phyloP scores from a whole-genome alignment of 768 basidiomycete species.

The Lactarius quietus region DNA sequence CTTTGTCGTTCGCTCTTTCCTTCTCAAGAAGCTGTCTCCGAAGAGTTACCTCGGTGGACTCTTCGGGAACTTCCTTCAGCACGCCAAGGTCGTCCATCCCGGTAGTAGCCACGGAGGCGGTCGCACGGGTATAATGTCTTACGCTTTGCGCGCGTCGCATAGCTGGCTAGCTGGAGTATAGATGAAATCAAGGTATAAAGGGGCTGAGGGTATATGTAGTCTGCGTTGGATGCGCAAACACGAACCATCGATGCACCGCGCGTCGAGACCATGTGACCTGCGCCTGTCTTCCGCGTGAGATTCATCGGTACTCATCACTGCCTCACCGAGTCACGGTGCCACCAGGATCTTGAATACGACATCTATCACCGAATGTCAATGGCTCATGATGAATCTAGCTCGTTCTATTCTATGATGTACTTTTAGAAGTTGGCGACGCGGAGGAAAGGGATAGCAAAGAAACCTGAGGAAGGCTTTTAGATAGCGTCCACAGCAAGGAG shows the following conservation, averaged over 20 bases:
- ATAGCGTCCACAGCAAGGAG: neutral
- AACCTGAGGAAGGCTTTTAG: neutral
- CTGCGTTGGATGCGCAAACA: neutral
- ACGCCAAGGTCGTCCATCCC: constrained; percentile 23
- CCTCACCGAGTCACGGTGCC: neutral
- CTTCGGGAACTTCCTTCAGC: constrained; percentile 22
- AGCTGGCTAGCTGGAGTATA: neutral
- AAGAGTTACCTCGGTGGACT: constrained; percentile 20
- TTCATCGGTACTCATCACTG: neutral
- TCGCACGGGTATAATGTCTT: constrained; percentile 21
- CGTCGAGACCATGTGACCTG: constrained; percentile 13
- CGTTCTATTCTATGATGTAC: too few species aligned
- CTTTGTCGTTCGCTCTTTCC: constrained; percentile 26
- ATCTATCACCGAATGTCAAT: neutral
- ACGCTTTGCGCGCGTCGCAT: constrained; percentile 26
- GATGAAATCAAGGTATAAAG: neutral
- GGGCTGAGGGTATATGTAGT: constrained; percentile 12
- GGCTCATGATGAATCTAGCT: too few species aligned
- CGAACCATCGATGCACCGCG: neutral
- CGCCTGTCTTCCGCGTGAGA: neutral
- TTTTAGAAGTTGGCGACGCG: neutral
- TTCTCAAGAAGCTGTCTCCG: constrained; percentile 26
- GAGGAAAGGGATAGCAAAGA: neutral
- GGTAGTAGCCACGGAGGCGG: constrained; percentile 3
- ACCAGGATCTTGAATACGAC: neutral